phyloP scores from a whole-genome alignment of 2,329 filamentous ascomycete species.

The Aschersonia sp. region DNA sequence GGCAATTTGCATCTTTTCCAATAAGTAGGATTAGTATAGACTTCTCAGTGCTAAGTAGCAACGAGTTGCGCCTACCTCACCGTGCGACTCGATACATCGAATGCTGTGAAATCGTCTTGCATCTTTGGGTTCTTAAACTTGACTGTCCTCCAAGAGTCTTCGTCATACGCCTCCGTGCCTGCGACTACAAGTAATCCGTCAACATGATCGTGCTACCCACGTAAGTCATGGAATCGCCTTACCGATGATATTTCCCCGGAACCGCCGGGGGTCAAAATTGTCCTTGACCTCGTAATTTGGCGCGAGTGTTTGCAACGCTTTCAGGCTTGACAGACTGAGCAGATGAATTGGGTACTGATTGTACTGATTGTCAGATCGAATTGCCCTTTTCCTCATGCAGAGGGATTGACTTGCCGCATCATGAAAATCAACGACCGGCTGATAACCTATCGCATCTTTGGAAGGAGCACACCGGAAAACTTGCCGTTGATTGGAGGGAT shows the following conservation, averaged over 20 bases:
- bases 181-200: conserved; percentile 29
- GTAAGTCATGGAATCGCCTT: conserved; percentile 7
- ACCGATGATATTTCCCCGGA: conserved; percentile 60
- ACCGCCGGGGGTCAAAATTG: conserved; percentile 45
- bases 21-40: background rate
- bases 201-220: background rate
- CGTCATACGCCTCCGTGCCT: conserved; percentile 47
- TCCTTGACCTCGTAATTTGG: conserved; percentile 31
- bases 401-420: conserved; percentile 41
- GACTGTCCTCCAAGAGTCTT: conserved; percentile 55
- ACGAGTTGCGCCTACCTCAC: conserved; percentile 30
- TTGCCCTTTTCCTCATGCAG: background rate
- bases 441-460: conserved; percentile 43
- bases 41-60: background rate
- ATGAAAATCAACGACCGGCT: conserved; percentile 52
- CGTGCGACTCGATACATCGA: conserved; percentile 49
- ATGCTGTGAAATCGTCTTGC: conserved; percentile 13
- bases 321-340: conserved; percentile 48
- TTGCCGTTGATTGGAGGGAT: conserved; percentile 39
- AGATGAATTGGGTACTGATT: conserved; percentile 54
- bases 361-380: too few relatives aligned
- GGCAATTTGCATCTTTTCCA: conserved; percentile 48
- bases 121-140: conserved; percentile 29
- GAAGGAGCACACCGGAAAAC: conserved; percentile 46
- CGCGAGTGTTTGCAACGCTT: conserved; percentile 42